Evolutionary conservation across 139 green algal species (phyloP), one percentile per base, ranked within the genome.

Genomic region (Micromonas pusilla): DNA sequence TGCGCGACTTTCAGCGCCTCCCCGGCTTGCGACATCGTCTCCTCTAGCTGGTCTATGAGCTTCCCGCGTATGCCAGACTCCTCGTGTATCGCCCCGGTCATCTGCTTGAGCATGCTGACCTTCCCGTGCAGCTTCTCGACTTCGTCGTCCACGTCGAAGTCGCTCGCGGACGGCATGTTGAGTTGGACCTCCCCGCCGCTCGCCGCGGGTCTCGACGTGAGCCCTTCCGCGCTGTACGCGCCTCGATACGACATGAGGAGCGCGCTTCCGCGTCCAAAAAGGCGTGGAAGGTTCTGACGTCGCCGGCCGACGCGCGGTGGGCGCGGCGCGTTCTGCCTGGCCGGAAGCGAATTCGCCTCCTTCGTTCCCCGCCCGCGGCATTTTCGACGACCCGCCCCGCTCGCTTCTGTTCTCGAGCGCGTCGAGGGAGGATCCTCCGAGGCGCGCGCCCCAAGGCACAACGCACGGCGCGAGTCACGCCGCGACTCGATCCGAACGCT

Each of bases 131-230:
- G 30, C 4, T 39, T 63, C 3, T 9, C 9, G 0, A 75, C 68
- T 0, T 62, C 68, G 68, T 75, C 68, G n/a, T 75, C 68, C 37
- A 63, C 28, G 2, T 75, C 68, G 5, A 75, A 75, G 1, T 28
- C 68, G n/a, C n/a, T n/a, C n/a, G n/a, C n/a, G 9, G 45, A 16
- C 25, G 63, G 63, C 28, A 39, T 32, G n/a, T 34, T 16, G 63
- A 70, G 63, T 34, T 70, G 63, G 2, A 70, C 63, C 1, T 32
- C 63, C 28, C 28, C 63, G 63, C 28, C 28, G 28, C 13, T 21
- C 63, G 28, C 13, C 28, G 21, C 5, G 3, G 28, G 28, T 34
- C 63, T 6, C 2, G 63, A 31, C 28, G 63, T 70, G 28, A 70
- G 31, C 20, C 63, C 63, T 31, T 34, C 28, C 28, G 28, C 20